phyloP scores from a whole-genome alignment of 345 rosid species.

The Atalantia buxifolia region DNA sequence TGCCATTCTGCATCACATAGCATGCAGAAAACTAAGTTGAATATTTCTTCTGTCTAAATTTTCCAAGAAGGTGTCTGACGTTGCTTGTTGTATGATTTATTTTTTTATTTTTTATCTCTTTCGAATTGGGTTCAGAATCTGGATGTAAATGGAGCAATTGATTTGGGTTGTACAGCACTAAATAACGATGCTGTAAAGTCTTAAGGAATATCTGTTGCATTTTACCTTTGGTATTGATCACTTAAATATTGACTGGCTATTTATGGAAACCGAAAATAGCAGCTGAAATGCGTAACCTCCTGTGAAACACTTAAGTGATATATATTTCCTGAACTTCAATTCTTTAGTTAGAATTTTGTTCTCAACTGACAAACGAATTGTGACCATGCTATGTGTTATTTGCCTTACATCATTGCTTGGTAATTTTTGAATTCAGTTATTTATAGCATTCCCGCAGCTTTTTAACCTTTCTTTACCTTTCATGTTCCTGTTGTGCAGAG shows the following conservation, averaged over 20 bases:
- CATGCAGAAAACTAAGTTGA: background rate
- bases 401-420: background rate
- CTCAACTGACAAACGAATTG: background rate
- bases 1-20: background rate
- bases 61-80: background rate
- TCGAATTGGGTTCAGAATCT: background rate
- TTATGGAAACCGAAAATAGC: background rate
- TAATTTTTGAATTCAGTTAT: background rate
- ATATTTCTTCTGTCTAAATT: background rate
- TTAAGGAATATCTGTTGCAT: background rate
- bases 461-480: background rate
- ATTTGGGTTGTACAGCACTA: background rate
- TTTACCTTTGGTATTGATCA: background rate
- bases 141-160: background rate
- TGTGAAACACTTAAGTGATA: background rate
- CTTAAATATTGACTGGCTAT: background rate
- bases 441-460: background rate
- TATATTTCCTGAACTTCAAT: background rate
- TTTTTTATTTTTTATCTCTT: background rate
- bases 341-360: background rate
- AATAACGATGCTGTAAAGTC: background rate
- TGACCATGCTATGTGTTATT: background rate
- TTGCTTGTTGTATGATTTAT: background rate
- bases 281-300: background rate
- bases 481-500: constrained; percentile 45